Evolutionary conservation across 306 rosid genomes (phyloP).

Genomic region (Calophaca sinica): DNA sequence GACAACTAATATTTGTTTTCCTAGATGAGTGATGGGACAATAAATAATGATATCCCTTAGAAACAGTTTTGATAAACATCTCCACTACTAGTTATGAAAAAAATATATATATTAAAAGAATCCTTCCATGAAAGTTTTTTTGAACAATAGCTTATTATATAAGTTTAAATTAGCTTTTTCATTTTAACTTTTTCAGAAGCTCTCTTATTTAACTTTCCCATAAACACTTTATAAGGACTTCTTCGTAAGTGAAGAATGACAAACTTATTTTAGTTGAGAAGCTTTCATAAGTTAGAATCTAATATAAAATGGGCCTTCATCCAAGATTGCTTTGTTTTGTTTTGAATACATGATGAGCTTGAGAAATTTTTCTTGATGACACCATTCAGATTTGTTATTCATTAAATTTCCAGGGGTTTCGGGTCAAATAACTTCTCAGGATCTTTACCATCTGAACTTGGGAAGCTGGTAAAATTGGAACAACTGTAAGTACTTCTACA

Average conservation of each 20-base stretch:
- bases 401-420: slow-evolving; percentile 53
- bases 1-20: neutral
- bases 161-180: no score
- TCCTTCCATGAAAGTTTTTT: no score
- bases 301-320: neutral
- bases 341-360: no score
- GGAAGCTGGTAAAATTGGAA: slow-evolving; percentile 58
- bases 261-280: neutral
- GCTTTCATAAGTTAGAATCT: neutral
- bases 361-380: neutral
- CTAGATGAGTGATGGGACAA: neutral
- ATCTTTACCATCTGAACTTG: slow-evolving; percentile 78
- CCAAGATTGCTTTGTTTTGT: no score
- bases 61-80: no score
- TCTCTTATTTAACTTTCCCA: no score
- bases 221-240: no score
- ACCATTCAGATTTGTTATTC: slow-evolving; percentile 3
- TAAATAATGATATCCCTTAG: neutral
- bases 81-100: no score
- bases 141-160: no score
- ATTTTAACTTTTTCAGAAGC: no score
- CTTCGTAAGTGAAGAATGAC: no score
- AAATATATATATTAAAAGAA: no score
- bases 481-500: slow-evolving; percentile 59
- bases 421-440: slow-evolving; percentile 76